Evolutionary conservation across 2,329 filamentous ascomycete species (phyloP).

Genomic region (Ascochyta rabiei): DNA sequence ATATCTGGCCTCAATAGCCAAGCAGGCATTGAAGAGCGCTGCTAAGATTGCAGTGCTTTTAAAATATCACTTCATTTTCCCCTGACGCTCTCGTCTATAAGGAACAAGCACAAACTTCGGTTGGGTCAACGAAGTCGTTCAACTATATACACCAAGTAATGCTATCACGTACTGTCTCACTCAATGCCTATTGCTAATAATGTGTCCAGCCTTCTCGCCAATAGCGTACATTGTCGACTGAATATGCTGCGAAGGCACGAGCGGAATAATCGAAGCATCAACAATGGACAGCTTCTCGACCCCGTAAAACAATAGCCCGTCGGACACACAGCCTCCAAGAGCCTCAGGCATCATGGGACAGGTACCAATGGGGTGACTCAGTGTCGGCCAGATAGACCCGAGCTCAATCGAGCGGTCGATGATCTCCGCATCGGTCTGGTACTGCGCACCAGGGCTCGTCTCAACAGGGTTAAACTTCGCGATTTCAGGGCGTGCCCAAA

Average conservation of each 20-base stretch:
- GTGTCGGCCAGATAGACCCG: constrained; percentile 27
- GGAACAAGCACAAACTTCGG: too few species aligned
- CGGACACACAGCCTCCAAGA: constrained; percentile 37
- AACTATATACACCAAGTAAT: neutral
- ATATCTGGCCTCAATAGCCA: too few species aligned
- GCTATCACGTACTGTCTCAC: too few species aligned
- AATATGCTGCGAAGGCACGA: constrained; percentile 41
- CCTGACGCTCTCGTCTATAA: too few species aligned
- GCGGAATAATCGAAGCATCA: constrained; percentile 42
- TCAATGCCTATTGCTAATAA: constrained; percentile 34
- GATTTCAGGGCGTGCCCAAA: constrained; percentile 38
- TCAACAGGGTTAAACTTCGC: constrained; percentile 28
- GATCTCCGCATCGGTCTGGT: constrained; percentile 35
- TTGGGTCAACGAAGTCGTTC: neutral
- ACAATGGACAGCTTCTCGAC: constrained; percentile 35
- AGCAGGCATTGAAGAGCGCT: too few species aligned
- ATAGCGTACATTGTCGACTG: constrained; percentile 44
- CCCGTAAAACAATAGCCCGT: constrained; percentile 39
- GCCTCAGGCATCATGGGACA: constrained; percentile 45
- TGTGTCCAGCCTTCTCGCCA: constrained; percentile 42
- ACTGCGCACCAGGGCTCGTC: constrained; percentile 34
- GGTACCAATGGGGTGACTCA: constrained; percentile 36
- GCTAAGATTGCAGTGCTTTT: too few species aligned
- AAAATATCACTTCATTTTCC: too few species aligned
- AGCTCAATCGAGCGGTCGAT: constrained; percentile 25